Percentiles rank a stretch among this genome's conserved stretches.
phyloP scores from a whole-genome alignment of 2,329 filamentous ascomycete species.

The Fusarium scirpi region DNA sequence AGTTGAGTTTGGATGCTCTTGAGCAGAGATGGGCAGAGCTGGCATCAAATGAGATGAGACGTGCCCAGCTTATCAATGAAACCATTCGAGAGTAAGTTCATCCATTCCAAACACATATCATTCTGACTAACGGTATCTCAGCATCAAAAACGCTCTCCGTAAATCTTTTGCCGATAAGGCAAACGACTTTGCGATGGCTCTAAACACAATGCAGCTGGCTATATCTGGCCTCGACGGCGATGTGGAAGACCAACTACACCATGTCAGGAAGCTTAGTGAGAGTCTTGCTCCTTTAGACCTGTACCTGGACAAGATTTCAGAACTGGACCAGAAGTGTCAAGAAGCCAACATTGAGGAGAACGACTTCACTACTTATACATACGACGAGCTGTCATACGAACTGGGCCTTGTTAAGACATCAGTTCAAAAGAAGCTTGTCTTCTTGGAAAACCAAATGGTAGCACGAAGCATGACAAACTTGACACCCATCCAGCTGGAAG shows the following conservation, averaged over 20 bases:
- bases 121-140: constrained; percentile 53
- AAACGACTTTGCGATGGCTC: constrained; percentile 94
- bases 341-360: constrained; percentile 99
- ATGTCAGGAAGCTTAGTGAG: constrained; percentile 86
- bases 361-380: constrained; percentile 99
- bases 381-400: constrained; percentile 96
- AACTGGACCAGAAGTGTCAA: constrained; percentile 86
- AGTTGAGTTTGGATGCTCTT: constrained; percentile 83
- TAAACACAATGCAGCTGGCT: constrained; percentile 94
- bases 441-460: constrained; percentile 98
- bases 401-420: constrained; percentile 90
- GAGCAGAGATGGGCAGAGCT: constrained; percentile 85
- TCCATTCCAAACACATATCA: not conserved
- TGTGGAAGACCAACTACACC: constrained; percentile 91
- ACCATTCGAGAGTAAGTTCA: constrained; percentile 87
- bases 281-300: constrained; percentile 90
- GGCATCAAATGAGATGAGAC: constrained; percentile 85
- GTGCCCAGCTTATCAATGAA: constrained; percentile 96
- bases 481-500: constrained; percentile 96
- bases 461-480: constrained; percentile 98
- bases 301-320: constrained; percentile 88
- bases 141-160: constrained; percentile 94
- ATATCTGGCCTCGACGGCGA: constrained; percentile 98
- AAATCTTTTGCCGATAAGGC: constrained; percentile 97
- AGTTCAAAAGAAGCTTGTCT: constrained; percentile 95